phyloP scores from a whole-genome alignment of 495 filamentous ascomycete species.

The Penicillium diatomitis region DNA sequence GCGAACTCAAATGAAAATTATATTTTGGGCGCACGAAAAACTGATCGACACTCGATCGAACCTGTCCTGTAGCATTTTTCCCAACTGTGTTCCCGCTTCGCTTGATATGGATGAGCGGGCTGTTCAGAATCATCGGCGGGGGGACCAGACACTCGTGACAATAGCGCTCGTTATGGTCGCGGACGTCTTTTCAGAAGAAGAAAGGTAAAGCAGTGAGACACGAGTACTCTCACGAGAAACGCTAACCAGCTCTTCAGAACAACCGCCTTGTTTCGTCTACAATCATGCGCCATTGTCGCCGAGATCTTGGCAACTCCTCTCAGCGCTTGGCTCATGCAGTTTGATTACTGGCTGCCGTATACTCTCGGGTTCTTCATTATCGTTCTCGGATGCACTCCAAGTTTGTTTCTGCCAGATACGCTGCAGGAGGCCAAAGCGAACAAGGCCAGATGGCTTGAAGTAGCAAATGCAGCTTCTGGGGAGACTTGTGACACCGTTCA shows the following conservation, averaged over 20 bases:
- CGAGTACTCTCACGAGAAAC: too few species aligned
- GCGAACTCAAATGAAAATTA: too few species aligned
- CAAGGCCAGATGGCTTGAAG: constrained; percentile 1
- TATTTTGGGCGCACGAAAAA: neutral
- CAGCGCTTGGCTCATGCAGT: constrained; percentile 25
- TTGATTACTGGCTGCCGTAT: constrained; percentile 18
- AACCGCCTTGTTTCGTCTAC: constrained; percentile 20
- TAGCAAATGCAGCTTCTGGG: neutral
- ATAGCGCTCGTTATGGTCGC: constrained; percentile 22
- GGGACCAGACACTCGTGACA: constrained; percentile 13
- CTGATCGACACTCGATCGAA: neutral
- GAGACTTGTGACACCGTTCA: neutral
- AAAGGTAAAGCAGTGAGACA: constrained; percentile 14
- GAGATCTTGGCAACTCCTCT: constrained; percentile 24
- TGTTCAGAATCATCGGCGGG: constrained; percentile 23
- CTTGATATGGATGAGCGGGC: constrained; percentile 21
- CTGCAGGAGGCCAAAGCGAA: constrained; percentile 19
- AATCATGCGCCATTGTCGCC: constrained; percentile 11
- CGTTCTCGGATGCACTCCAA: constrained; percentile 14
- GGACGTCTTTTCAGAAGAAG: constrained; percentile 24
- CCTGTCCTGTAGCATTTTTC: constrained; percentile 10
- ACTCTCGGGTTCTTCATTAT: constrained; percentile 18
- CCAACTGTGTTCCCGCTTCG: constrained; percentile 21
- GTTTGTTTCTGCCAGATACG: constrained; percentile 40
- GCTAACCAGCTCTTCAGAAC: constrained; percentile 7